These are phyloP conservation scores for Quercus robur DNA, from an alignment of 306 rosid genomes.

Conservation along the genomic window DNA sequence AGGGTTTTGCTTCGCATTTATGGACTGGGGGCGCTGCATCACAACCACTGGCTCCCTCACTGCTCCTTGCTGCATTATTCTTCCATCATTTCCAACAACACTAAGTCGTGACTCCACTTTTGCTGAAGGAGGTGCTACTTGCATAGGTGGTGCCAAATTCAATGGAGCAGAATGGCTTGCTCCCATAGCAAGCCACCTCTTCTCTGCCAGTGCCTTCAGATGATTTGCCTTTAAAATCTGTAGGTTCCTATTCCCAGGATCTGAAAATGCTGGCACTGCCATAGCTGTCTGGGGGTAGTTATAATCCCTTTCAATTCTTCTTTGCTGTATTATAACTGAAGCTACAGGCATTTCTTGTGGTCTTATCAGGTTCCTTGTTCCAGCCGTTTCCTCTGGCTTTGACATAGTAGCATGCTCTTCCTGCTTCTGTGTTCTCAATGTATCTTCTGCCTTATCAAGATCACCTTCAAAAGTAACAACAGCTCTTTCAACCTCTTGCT, in stretches of 20 bases:
- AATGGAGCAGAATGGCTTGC: constrained; percentile 46
- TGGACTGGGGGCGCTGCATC: constrained; percentile 66
- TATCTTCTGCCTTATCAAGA: constrained; percentile 58
- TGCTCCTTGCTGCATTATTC: constrained; percentile 45
- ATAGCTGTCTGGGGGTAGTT: constrained; percentile 47
- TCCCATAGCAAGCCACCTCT: constrained; percentile 59
- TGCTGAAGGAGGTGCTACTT: constrained; percentile 35
- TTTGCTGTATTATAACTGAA: constrained; percentile 43
- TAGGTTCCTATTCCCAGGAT: constrained; percentile 29
- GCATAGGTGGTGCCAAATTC: constrained; percentile 43
- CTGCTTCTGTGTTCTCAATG: constrained; percentile 53
- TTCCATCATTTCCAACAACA: constrained; percentile 42
- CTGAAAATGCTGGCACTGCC: constrained; percentile 40
- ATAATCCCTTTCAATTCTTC: constrained; percentile 56
- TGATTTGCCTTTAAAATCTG: constrained; percentile 45
- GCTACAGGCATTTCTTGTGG: constrained; percentile 39
- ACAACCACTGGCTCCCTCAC: constrained; percentile 56
- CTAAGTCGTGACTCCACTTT: constrained; percentile 43
- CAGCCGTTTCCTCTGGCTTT: constrained; percentile 54
- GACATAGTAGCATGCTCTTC: constrained; percentile 37
- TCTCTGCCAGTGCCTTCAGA: constrained; percentile 42
- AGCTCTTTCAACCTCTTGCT: constrained; percentile 81
- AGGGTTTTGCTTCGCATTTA: constrained; percentile 42
- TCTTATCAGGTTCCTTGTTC: constrained; percentile 31
- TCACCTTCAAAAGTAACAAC: constrained; percentile 82